Evolutionary conservation across 2,329 filamentous ascomycete species (phyloP).

Genomic region (Lasiodiplodia hormozganensis): DNA sequence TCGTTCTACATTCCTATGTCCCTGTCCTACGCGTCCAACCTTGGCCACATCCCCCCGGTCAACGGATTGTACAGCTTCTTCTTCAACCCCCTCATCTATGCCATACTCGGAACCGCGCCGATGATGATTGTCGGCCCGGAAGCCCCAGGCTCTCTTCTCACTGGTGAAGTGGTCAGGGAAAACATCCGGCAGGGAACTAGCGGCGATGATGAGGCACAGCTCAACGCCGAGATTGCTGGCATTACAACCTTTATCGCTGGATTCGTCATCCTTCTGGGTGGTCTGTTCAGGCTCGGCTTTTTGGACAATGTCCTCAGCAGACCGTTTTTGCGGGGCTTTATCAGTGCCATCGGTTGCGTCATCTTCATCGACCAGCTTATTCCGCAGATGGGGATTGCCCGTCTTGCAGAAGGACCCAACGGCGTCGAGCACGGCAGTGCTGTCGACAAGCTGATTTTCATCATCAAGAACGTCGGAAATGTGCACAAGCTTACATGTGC

Average conservation of each 20-base stretch:
- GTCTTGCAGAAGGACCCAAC: conserved; percentile 65
- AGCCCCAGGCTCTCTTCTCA: conserved; percentile 88
- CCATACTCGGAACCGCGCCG: conserved; percentile 86
- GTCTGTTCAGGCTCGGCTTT: conserved; percentile 85
- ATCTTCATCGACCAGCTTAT: conserved; percentile 95
- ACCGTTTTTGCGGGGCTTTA: conserved; percentile 93
- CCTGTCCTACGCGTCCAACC: conserved; percentile 88
- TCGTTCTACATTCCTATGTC: conserved; percentile 99
- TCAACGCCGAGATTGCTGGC: conserved; percentile 85
- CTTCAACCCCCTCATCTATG: conserved; percentile 90
- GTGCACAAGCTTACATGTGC: conserved; percentile 77
- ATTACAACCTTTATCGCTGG: conserved; percentile 88
- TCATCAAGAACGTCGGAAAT: conserved; percentile 69
- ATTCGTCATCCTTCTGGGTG: conserved; percentile 85
- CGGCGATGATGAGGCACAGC: conserved; percentile 68
- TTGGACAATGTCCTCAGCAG: conserved; percentile 92
- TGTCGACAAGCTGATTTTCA: conserved; percentile 83
- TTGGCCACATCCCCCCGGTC: conserved; percentile 90
- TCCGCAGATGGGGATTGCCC: conserved; percentile 81
- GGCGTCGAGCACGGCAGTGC: conserved; percentile 84
- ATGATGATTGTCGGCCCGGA: conserved; percentile 95
- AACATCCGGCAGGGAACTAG: conserved; percentile 74
- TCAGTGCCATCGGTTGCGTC: conserved; percentile 94
- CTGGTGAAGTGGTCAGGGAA: conserved; percentile 82
- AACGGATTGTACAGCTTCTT: conserved; percentile 95